Evolutionary conservation across 2,329 filamentous ascomycete species (phyloP), one percentile per base, ranked within the genome.

Genomic region (Aureobasidium sp.): DNA sequence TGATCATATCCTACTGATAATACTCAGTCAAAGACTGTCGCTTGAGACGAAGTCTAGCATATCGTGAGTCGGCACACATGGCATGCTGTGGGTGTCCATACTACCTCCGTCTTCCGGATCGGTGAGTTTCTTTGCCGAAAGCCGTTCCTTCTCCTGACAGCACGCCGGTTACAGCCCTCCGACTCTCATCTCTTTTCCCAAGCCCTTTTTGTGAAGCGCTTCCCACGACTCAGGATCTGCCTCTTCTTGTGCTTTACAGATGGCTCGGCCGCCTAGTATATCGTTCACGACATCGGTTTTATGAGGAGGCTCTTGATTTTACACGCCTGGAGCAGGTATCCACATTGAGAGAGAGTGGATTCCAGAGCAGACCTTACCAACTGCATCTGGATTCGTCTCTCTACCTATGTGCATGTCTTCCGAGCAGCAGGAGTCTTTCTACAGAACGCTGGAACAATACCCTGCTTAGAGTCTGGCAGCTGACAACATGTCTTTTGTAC

Each of bases 141-240:
- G 14, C 54, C 54, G 42, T 58, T 48, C n/a, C 30, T 47, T 47
- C 21, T 21, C 57, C 57, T 59, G 57, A 42, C n/a, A 30, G 55
- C 32, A 21, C 42, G 32, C 55, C 44, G 44, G 55, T 59, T 14
- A 5, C 25, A 11, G 50, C 39, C n/a, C 42, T 34, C 6, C 25
- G 27, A 10, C 27, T 6, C 45, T 59, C 57, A 59, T 59, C 34
- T 59, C 57, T 36, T 14, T 34, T 32, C 37, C 13, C 34, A 9
- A 27, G 41, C 34, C 21, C 21, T 41, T 32, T 39, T 8, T n/a
- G 16, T n/a, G 25, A 44, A 27, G n/a, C 25, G 30, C 21, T 21
- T 14, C 8, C 30, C 16, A 14, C 37, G 41, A 34, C 21, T 47
- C 30, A 30, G 37, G 53, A 14, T 14, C 16, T 30, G 10, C 21